These are phyloP conservation scores for Colletotrichum orbiculare DNA, from an alignment of 2,329 filamentous ascomycete species.

Conservation along the genomic window DNA sequence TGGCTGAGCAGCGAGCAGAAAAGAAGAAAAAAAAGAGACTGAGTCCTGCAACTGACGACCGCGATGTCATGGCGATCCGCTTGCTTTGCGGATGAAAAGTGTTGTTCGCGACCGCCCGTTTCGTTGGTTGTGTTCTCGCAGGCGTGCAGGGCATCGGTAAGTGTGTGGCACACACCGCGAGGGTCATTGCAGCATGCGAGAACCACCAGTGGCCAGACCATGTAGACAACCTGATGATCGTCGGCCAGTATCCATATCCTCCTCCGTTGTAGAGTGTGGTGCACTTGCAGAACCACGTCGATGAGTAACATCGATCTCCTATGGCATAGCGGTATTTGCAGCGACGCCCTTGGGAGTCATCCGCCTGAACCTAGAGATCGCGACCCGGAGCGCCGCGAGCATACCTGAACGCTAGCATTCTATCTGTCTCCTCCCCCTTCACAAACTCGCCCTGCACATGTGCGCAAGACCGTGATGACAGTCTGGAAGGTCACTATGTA, in stretches of 20 bases:
- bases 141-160: slow-evolving; percentile 4
- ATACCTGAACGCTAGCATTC: slow-evolving; percentile 21
- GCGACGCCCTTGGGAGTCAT: too few relatives aligned
- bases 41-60: too few relatives aligned
- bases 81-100: too few relatives aligned
- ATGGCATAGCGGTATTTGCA: neutral
- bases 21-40: neutral
- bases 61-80: too few relatives aligned
- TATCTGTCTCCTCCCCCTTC: slow-evolving; percentile 30
- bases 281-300: slow-evolving; percentile 33
- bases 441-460: slow-evolving; percentile 4
- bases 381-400: neutral
- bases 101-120: neutral
- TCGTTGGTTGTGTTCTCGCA: neutral
- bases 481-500: slow-evolving; percentile 33
- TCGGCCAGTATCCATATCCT: slow-evolving; percentile 2
- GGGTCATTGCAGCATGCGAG: slow-evolving; percentile 9
- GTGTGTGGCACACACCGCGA: slow-evolving; percentile 1
- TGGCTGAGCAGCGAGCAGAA: neutral
- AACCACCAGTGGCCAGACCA: slow-evolving; percentile 15
- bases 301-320: neutral
- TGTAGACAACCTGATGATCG: slow-evolving; percentile 6
- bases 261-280: neutral
- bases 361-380: neutral
- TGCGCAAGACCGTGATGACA: slow-evolving; percentile 19